Evolutionary conservation across 1,284 basidiomycete genomes (phyloP).

Genomic region (Tylopilus sp.): DNA sequence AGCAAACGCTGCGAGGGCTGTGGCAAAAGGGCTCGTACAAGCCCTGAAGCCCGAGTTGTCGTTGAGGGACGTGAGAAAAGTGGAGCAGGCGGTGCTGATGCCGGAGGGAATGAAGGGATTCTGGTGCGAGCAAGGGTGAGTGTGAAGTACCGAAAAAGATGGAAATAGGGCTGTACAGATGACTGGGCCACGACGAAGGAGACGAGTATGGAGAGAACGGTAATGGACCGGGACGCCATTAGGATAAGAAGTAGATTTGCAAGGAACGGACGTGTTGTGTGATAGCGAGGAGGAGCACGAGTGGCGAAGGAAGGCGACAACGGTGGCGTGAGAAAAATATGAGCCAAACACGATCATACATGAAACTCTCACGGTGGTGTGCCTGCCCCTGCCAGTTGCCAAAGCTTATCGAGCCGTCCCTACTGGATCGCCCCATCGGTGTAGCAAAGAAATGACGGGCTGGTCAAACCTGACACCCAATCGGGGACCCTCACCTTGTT

Average conservation of each 20-base stretch:
- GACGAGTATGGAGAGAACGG: conserved; percentile 19
- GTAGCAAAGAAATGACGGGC: too few species aligned
- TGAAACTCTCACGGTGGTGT: background rate
- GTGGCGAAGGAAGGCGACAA: background rate
- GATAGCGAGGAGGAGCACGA: background rate
- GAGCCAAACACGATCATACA: conserved; percentile 5
- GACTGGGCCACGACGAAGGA: conserved; percentile 22
- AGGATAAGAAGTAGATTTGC: background rate
- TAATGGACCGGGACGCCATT: conserved; percentile 30
- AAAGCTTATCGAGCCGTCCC: too few species aligned
- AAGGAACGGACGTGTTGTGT: conserved; percentile 22
- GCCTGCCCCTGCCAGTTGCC: too few species aligned
- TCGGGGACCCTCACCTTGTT: too few species aligned
- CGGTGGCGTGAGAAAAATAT: background rate
- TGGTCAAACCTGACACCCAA: too few species aligned
- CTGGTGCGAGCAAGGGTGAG: conserved; percentile 19
- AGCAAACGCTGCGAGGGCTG: conserved; percentile 57
- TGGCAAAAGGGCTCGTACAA: conserved; percentile 66
- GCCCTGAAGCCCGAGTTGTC: conserved; percentile 49
- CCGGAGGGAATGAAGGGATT: conserved; percentile 60
- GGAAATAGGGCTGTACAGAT: conserved; percentile 4
- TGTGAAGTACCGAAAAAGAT: background rate
- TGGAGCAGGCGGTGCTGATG: conserved; percentile 56
- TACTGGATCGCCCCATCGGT: too few species aligned
- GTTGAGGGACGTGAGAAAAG: conserved; percentile 65